A percentile compares a stretch with the other conserved stretches of the same genome.
Conservation (phyloP, 208 protist genomes). For the Vickermania spadyakhi region DNA sequence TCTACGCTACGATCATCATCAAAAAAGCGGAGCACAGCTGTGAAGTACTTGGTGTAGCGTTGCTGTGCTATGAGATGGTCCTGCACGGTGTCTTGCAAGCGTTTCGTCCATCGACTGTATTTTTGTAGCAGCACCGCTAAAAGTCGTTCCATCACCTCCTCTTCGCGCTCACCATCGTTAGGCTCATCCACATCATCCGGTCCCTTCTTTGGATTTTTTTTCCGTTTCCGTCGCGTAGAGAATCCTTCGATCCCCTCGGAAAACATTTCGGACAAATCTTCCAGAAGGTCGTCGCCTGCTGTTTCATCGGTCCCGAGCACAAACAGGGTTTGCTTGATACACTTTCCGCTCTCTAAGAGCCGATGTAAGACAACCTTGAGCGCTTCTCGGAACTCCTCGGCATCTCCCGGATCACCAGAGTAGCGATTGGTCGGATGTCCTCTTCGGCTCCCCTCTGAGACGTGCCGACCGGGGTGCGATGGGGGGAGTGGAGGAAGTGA, state of each 20-base stretch:
- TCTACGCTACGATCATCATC: slow-evolving; percentile 6
- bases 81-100: slow-evolving; percentile 62
- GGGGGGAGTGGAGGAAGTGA: background rate
- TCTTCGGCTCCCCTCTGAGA: too few species aligned
- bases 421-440: too few species aligned
- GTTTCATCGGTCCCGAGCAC: slow-evolving; percentile 1
- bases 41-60: slow-evolving; percentile 79
- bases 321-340: slow-evolving; percentile 1
- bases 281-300: background rate
- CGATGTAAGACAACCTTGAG: background rate
- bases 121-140: slow-evolving; percentile 76
- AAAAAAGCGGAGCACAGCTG: slow-evolving; percentile 62
- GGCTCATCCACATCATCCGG: background rate
- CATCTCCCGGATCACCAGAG: too few species aligned
- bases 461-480: too few species aligned
- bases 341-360: background rate
- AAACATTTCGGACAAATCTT: background rate
- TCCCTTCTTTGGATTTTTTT: slow-evolving; percentile 5
- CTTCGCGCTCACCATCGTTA: slow-evolving; percentile 6
- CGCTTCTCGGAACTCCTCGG: background rate
- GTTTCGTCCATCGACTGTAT: slow-evolving; percentile 66
- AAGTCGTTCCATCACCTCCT: slow-evolving; percentile 43
- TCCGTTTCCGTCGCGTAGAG: slow-evolving; percentile 9
- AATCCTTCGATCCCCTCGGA: background rate
- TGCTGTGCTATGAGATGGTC: slow-evolving; percentile 77